phyloP scores from a whole-genome alignment of 2,329 filamentous ascomycete species.

The Claviceps spartinae region DNA sequence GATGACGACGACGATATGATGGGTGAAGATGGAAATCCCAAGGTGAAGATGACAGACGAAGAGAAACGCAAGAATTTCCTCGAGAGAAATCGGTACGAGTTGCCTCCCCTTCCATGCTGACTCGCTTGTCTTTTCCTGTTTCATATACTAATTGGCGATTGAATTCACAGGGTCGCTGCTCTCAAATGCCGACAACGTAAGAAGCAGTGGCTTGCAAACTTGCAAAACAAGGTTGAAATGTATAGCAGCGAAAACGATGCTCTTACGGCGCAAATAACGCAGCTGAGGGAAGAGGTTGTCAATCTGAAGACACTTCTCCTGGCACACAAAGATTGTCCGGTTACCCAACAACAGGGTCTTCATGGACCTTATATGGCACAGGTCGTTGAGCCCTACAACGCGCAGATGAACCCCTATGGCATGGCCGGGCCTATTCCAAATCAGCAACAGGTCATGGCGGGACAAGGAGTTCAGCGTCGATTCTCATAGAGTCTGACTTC shows the following conservation, averaged over 20 bases:
- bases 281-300: constrained; percentile 82
- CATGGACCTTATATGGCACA: constrained; percentile 43
- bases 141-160: background rate
- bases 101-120: background rate
- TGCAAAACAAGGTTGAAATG: constrained; percentile 88
- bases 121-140: background rate
- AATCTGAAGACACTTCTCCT: constrained; percentile 86
- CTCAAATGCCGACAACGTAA: constrained; percentile 95
- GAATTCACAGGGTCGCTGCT: constrained; percentile 61
- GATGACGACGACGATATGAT: constrained; percentile 36
- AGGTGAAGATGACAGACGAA: constrained; percentile 87
- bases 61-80: constrained; percentile 98
- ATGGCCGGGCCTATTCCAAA: constrained; percentile 39
- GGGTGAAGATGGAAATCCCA: constrained; percentile 44
- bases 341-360: constrained; percentile 69
- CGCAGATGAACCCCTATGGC: constrained; percentile 45
- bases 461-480: constrained; percentile 40
- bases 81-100: constrained; percentile 75
- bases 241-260: constrained; percentile 87
- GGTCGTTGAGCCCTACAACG: constrained; percentile 39
- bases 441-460: constrained; percentile 40
- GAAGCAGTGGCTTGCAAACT: constrained; percentile 95
- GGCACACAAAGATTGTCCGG: constrained; percentile 91
- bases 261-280: constrained; percentile 68
- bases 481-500: constrained; percentile 35